phyloP scores from a whole-genome alignment of 345 rosid species.

The Punica granatum region DNA sequence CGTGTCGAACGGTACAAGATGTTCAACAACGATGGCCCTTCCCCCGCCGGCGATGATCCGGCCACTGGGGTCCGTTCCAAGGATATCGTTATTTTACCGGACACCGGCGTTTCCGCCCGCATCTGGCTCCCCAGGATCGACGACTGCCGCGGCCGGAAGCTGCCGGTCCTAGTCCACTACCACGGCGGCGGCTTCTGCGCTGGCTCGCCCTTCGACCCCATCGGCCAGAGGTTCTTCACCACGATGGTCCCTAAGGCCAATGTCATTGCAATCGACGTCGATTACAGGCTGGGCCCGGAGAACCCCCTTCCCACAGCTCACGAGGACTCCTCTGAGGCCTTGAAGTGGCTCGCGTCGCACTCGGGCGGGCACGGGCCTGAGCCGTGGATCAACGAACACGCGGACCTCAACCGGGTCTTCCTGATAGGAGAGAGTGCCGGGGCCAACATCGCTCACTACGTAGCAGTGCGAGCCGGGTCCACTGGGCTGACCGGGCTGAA shows the following conservation, averaged over 20 bases:
- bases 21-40: not conserved
- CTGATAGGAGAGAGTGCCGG: slow-evolving; percentile 65
- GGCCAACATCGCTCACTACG: slow-evolving; percentile 41
- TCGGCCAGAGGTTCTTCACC: slow-evolving; percentile 10
- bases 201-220: slow-evolving; percentile 27
- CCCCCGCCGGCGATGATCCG: slow-evolving; percentile 15
- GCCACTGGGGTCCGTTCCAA: slow-evolving; percentile 27
- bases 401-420: slow-evolving; percentile 31
- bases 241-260: slow-evolving; percentile 10
- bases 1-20: slow-evolving; percentile 18
- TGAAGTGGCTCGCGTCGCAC: slow-evolving; percentile 45
- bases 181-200: slow-evolving; percentile 50
- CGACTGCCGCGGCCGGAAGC: slow-evolving; percentile 4
- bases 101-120: slow-evolving; percentile 21
- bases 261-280: slow-evolving; percentile 9
- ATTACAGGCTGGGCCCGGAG: slow-evolving; percentile 52
- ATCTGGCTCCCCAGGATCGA: slow-evolving; percentile 12
- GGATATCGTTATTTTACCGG: slow-evolving; percentile 21
- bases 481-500: slow-evolving; percentile 16
- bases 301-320: slow-evolving; percentile 40
- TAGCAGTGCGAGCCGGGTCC: slow-evolving; percentile 21
- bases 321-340: slow-evolving; percentile 47
- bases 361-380: slow-evolving; percentile 29
- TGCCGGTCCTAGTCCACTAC: slow-evolving; percentile 35
- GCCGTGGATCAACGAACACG: slow-evolving; percentile 36